Evolutionary conservation across 306 rosid species (phyloP), one percentile per base, ranked within the genome.

Genomic region (Sophora flavescens): DNA sequence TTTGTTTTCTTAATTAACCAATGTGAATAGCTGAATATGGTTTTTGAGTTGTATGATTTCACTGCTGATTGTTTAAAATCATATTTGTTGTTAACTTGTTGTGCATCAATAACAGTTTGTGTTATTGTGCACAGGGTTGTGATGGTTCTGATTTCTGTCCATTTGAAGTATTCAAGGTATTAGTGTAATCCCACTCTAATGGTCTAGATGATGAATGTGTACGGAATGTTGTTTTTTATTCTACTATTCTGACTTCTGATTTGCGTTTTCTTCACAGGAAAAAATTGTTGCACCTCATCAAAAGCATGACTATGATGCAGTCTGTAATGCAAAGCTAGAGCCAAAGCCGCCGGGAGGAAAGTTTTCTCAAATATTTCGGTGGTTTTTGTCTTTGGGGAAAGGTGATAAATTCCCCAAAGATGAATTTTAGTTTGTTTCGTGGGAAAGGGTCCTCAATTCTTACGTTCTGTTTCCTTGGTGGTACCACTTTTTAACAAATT

Each of bases 131-230:
- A 32, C 83, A 95, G 98, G 98, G 93, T 70, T 95, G 98, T 79
- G 84, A 75, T 53, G 91, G 90, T 52, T 90, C 84, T 30, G 90
- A 89, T 86, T 77, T 95, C 84, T 95, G 97, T 60, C 83, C 96
- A 17, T 88, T 88, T 67, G 85, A 90, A 82, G 75, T 74, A 58
- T 95, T 95, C 74, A 95, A 92, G 97, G 98, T 95, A 86, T 68
- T 65, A n/a, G 33, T 69, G 17, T 30, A n/a, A n/a, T n/a, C n/a
- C n/a, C n/a, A n/a, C n/a, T n/a, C n/a, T n/a, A n/a, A n/a, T n/a
- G n/a, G n/a, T n/a, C n/a, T n/a, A n/a, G 56, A 54, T 52, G 50
- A 74, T 70, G 51, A 10, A 54, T 69, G 22, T 57, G 53, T 26
- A 42, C 28, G 38, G 48, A 50, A 75, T 69, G 7, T 17, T 45